Percentiles rank a stretch among this genome's conserved stretches.
Evolutionary conservation across 169 alveolate genomes (phyloP).

Genomic region (Eimeria necatrix): DNA sequence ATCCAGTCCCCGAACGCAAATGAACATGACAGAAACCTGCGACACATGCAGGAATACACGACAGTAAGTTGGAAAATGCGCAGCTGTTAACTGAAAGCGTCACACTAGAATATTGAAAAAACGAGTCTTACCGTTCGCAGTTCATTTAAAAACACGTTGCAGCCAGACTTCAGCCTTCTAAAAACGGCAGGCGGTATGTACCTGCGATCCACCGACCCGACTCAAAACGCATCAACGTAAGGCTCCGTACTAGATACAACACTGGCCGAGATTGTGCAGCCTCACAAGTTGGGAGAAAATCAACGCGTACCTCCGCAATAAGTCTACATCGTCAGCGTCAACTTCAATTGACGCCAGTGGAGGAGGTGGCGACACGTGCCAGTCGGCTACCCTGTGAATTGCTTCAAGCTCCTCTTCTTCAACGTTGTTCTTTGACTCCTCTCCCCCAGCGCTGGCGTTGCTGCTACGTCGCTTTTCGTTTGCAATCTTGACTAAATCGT

Average conservation of each 20-base stretch:
- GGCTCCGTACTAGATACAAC: too few species aligned
- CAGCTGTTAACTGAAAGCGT: neutral
- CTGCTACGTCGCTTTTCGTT: constrained; percentile 23
- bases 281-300: too few species aligned
- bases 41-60: neutral
- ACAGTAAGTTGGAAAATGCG: neutral
- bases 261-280: too few species aligned
- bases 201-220: constrained; percentile 26
- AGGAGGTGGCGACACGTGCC: constrained; percentile 75
- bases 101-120: neutral
- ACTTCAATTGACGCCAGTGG: constrained; percentile 80
- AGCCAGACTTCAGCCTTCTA: constrained; percentile 85
- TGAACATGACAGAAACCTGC: constrained; percentile 85
- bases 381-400: constrained; percentile 65
- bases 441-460: neutral
- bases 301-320: constrained; percentile 72
- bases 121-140: constrained; percentile 79
- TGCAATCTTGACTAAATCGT: constrained; percentile 33
- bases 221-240: too few species aligned
- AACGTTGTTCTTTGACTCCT: neutral
- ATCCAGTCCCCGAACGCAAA: constrained; percentile 87
- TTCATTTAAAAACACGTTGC: constrained; percentile 85
- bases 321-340: constrained; percentile 79
- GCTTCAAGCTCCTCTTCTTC: constrained; percentile 60
- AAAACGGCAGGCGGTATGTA: constrained; percentile 89